Evolutionary conservation across 306 rosid species (phyloP), one percentile per base, ranked within the genome.

Genomic region (Quercus suber): DNA sequence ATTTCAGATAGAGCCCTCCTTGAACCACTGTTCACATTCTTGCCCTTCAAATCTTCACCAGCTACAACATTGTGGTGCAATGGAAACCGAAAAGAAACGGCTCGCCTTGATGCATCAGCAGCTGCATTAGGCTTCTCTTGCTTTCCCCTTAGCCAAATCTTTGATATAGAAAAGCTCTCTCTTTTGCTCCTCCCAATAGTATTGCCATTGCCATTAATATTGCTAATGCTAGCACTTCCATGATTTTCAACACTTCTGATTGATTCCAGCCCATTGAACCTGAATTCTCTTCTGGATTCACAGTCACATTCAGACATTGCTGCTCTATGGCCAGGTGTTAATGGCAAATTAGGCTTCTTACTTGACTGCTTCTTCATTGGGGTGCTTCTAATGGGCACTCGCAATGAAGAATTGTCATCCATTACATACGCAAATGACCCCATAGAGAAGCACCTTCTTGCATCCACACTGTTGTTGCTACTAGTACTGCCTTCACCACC

Each of bases 391-490:
- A 96, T 90, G 8, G 99, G 93, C 10, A 96, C 98, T 74, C 85
- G 91, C 37, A 96, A 67, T 8, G 88, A 81, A 3, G 89, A 84
- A 69, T 76, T 91, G 77, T 91, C 99, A 27, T 91, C 98, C 98
- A 96, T 86, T 55, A 91, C 90, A 82, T 96, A 93, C 60, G 90
- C 90, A 84, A 96, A 91, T 0, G 94, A 91, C 13, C 97, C 99
- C 99, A 93, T 96, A 0, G 99, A 96, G 72, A 96, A 96, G 31
- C 99, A 96, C 86, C 99, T 89, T 63, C 98, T 90, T 17, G 86
- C 80, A 82, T 91, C 98, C 55, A 76, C 89, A 73, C 86, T 86
- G 74, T 71, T 85, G 64, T 69, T 80, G 17, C 76, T 82, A 28
- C 76, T 82, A 23, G 88, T 84, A 69, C 85, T 78, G 14, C 92